Conservation (phyloP, 768 basidiomycete genomes). For the Tricholoma hemisulphureum region DNA sequence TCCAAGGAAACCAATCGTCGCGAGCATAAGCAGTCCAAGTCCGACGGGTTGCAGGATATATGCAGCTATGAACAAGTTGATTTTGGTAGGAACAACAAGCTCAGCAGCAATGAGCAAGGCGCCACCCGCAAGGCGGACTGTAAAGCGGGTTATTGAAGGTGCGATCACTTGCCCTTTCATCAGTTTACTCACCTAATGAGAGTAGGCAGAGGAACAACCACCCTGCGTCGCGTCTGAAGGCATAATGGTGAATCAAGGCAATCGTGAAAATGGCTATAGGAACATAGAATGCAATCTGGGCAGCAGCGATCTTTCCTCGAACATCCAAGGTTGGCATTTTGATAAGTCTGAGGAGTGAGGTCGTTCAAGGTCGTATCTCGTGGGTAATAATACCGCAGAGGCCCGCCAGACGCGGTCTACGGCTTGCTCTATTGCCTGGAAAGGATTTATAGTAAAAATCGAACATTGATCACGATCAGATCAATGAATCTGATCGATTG, state of each 20-base stretch:
- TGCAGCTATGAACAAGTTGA: slow-evolving; percentile 50
- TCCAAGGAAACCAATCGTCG: slow-evolving; percentile 50
- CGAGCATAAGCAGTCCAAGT: slow-evolving; percentile 40
- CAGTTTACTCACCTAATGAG: slow-evolving; percentile 44
- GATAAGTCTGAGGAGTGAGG: slow-evolving; percentile 3
- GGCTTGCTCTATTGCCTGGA: neutral
- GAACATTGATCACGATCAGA: slow-evolving; percentile 22
- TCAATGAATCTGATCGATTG: neutral
- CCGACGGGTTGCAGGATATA: slow-evolving; percentile 49
- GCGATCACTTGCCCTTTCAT: neutral
- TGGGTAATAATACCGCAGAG: neutral
- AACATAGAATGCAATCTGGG: slow-evolving; percentile 57
- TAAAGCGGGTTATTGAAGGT: slow-evolving; percentile 2
- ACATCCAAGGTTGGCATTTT: slow-evolving; percentile 42
- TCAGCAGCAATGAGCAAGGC: slow-evolving; percentile 58
- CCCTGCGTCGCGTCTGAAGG: slow-evolving; percentile 56
- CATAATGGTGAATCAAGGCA: slow-evolving; percentile 50
- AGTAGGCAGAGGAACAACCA: slow-evolving; percentile 71
- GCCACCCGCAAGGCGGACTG: slow-evolving; percentile 60
- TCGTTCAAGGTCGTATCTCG: slow-evolving; percentile 16
- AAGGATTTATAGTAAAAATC: too few species aligned
- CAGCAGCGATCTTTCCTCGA: slow-evolving; percentile 55
- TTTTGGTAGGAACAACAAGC: slow-evolving; percentile 34
- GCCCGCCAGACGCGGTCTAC: slow-evolving; percentile 14
- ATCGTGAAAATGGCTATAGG: slow-evolving; percentile 50